Conservation (phyloP, 1,139 yeast genomes). For the Kodamaea plutei region DNA sequence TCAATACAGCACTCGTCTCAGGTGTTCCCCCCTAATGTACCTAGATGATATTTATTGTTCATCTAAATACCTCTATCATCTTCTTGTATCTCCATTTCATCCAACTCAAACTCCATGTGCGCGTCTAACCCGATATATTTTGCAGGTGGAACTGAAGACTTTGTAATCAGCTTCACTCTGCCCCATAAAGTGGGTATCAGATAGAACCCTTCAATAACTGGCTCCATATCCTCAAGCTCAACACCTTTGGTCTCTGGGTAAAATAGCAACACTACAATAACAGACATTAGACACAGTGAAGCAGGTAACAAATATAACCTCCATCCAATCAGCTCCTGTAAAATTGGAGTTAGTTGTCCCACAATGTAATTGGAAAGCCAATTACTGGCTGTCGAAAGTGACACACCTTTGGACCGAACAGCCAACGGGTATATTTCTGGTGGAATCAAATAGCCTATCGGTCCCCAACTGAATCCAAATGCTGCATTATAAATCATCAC, state of each 20-base stretch:
- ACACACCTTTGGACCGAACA: slow-evolving; percentile 52
- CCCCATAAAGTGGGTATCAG: slow-evolving; percentile 13
- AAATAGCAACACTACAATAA: slow-evolving; percentile 39
- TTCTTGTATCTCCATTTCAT: too few species aligned
- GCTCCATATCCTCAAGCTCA: slow-evolving; percentile 55
- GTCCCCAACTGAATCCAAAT: slow-evolving; percentile 58
- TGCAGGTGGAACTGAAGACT: too few species aligned
- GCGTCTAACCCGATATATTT: too few species aligned
- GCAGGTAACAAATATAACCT: slow-evolving; percentile 49
- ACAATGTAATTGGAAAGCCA: slow-evolving; percentile 55
- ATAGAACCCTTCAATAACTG: slow-evolving; percentile 59
- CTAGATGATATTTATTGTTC: too few species aligned
- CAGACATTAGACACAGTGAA: slow-evolving; percentile 40
- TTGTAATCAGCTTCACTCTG: slow-evolving; percentile 7
- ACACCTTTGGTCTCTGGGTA: slow-evolving; percentile 57
- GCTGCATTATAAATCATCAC: slow-evolving; percentile 50
- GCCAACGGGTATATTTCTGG: slow-evolving; percentile 54
- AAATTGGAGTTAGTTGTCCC: slow-evolving; percentile 51
- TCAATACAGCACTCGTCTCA: too few species aligned
- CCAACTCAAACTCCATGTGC: too few species aligned
- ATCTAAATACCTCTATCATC: too few species aligned
- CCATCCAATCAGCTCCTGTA: slow-evolving; percentile 48
- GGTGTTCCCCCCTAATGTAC: too few species aligned
- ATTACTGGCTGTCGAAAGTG: slow-evolving; percentile 51
- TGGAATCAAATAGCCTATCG: slow-evolving; percentile 51